A percentile compares a stretch with the other conserved stretches of the same genome.
These are phyloP conservation scores for Fusarium duplospermum DNA, from an alignment of 2,329 filamentous ascomycete genomes.

Conservation along the genomic window DNA sequence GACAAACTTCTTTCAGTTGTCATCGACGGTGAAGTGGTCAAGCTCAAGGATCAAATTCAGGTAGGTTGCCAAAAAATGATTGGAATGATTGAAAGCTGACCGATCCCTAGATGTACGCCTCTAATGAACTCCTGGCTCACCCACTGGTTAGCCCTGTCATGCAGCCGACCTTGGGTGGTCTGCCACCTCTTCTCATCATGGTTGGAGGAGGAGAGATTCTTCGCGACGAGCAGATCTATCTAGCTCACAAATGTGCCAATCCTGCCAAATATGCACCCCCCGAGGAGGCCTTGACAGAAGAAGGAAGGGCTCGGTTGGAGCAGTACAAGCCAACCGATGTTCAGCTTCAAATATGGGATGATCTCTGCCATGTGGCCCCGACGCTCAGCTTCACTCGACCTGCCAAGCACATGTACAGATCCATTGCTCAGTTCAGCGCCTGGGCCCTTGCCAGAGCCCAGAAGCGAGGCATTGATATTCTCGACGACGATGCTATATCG, in stretches of 20 bases:
- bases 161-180: conserved; percentile 87
- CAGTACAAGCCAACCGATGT: conserved; percentile 88
- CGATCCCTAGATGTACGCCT: conserved; percentile 72
- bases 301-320: conserved; percentile 68
- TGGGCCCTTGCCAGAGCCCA: conserved; percentile 91
- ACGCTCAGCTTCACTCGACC: conserved; percentile 97
- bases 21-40: conserved; percentile 76
- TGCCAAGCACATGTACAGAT: conserved; percentile 95
- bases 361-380: conserved; percentile 90
- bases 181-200: conserved; percentile 88
- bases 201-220: conserved; percentile 90
- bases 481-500: conserved; percentile 82
- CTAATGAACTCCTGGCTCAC: conserved; percentile 86
- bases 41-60: conserved; percentile 93
- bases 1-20: conserved; percentile 68
- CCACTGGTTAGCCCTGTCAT: conserved; percentile 90
- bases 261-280: conserved; percentile 80
- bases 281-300: conserved; percentile 70
- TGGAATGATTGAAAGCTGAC: conserved; percentile 8
- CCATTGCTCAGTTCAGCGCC: conserved; percentile 91
- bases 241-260: conserved; percentile 94
- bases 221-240: conserved; percentile 92
- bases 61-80: conserved; percentile 55
- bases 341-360: conserved; percentile 95
- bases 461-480: conserved; percentile 80